Evolutionary conservation across 2,329 filamentous ascomycete species (phyloP).

Genomic region (Mariannaea sp.): DNA sequence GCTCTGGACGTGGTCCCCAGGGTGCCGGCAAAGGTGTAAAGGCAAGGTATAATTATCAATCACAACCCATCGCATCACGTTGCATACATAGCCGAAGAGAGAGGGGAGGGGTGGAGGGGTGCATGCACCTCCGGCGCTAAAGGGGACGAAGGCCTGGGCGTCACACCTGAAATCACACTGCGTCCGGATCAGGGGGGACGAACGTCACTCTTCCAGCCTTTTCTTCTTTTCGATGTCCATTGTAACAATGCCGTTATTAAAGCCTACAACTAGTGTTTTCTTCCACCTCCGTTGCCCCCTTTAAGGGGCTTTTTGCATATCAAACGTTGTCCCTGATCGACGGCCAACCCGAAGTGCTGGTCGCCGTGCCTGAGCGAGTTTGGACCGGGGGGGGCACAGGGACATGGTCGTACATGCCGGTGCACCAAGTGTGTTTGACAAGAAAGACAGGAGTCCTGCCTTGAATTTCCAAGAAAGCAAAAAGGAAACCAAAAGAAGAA

Average conservation of each 20-base stretch:
- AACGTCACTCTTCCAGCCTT: conserved; percentile 19
- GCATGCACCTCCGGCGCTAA: conserved; percentile 9
- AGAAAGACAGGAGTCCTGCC: neutral
- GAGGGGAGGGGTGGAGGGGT: neutral
- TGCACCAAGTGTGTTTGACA: conserved; percentile 16
- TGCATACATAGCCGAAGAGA: neutral
- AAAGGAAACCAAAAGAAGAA: neutral
- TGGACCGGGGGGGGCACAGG: no score
- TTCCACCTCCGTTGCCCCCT: neutral
- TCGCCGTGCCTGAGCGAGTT: conserved; percentile 16
- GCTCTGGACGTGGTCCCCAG: conserved; percentile 11
- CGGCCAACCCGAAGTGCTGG: conserved; percentile 13
- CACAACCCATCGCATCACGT: conserved; percentile 14
- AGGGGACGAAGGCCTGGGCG: conserved; percentile 7
- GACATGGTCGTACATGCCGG: conserved; percentile 9
- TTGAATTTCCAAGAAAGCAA: neutral
- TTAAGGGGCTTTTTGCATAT: conserved; percentile 10
- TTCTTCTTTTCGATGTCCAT: neutral
- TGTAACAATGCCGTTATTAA: neutral
- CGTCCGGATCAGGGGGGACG: conserved; percentile 35
- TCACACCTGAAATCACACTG: conserved; percentile 16
- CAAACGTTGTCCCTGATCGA: conserved; percentile 19
- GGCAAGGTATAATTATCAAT: conserved; percentile 11
- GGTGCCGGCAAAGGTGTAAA: conserved; percentile 9
- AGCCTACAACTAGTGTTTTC: neutral